A percentile compares a stretch with the other conserved stretches of the same genome.
These are phyloP conservation scores for Trichoderma sp. DNA, from an alignment of 2,329 filamentous ascomycete genomes.

Conservation along the genomic window DNA sequence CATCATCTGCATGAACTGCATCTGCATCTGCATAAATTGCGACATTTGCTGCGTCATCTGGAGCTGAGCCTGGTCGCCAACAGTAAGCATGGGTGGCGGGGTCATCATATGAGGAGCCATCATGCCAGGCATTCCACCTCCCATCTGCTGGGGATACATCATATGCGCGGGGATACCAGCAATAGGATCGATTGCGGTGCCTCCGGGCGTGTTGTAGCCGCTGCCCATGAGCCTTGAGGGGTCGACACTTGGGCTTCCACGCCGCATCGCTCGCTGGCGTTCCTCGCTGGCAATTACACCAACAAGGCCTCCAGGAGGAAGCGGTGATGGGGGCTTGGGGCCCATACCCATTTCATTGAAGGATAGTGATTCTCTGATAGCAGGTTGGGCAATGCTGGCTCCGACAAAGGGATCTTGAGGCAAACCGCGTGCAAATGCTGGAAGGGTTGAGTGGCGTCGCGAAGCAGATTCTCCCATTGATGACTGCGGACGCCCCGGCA, in stretches of 20 bases:
- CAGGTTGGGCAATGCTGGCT: slow-evolving; percentile 72
- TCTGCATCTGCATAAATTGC: slow-evolving; percentile 90
- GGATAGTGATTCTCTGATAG: slow-evolving; percentile 74
- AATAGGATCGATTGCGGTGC: slow-evolving; percentile 52
- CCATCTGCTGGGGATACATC: slow-evolving; percentile 43
- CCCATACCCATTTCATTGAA: slow-evolving; percentile 62
- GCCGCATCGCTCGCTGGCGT: slow-evolving; percentile 73
- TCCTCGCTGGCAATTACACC: slow-evolving; percentile 89
- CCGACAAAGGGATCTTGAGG: slow-evolving; percentile 86
- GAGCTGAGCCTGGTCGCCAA: slow-evolving; percentile 73
- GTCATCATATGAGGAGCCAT: slow-evolving; percentile 47
- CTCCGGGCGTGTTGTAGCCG: slow-evolving; percentile 44
- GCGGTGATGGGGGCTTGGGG: slow-evolving; percentile 43
- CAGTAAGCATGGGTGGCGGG: slow-evolving; percentile 51
- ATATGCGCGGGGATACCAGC: slow-evolving; percentile 52
- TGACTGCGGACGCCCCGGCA: slow-evolving; percentile 60
- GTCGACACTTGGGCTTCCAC: slow-evolving; percentile 75
- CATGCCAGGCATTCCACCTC: slow-evolving; percentile 36
- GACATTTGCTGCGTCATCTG: slow-evolving; percentile 84
- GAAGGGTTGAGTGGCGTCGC: slow-evolving; percentile 57
- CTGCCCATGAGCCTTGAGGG: slow-evolving; percentile 45
- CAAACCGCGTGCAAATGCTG: slow-evolving; percentile 80
- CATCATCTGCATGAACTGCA: slow-evolving; percentile 93
- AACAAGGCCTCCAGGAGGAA: slow-evolving; percentile 77
- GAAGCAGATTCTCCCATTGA: slow-evolving; percentile 54